A percentile compares a stretch with the other conserved stretches of the same genome.
Evolutionary conservation across 129 eudicot species (phyloP).

Genomic region (Glebionis coronaria): DNA sequence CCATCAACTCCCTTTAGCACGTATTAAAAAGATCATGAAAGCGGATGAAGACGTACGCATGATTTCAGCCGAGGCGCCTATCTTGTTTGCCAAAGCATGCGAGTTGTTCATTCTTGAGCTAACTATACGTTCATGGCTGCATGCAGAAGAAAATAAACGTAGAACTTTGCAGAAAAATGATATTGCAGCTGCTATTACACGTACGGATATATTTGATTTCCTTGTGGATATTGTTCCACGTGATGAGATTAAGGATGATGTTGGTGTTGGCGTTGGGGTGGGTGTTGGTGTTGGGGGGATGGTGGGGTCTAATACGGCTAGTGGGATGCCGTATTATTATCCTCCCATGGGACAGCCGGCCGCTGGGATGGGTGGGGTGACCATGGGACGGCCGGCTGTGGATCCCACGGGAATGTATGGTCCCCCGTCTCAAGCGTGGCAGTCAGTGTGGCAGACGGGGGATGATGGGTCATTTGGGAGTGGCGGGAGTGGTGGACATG

Average conservation of each 20-base stretch:
- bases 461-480: conserved; percentile 72
- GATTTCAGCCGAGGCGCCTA: conserved; percentile 92
- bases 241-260: conserved; percentile 76
- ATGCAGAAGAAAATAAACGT: conserved; percentile 86
- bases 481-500: conserved; percentile 46
- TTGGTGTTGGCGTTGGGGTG: conserved; percentile 25
- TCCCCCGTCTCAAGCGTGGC: conserved; percentile 86
- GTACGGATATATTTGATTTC: conserved; percentile 81
- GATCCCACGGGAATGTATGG: conserved; percentile 51
- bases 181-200: conserved; percentile 75
- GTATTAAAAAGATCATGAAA: conserved; percentile 73
- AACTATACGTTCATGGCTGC: conserved; percentile 83
- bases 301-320: conserved; percentile 37
- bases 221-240: conserved; percentile 81
- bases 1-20: conserved; percentile 79
- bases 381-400: conserved; percentile 53
- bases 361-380: conserved; percentile 28
- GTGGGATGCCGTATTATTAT: conserved; percentile 71
- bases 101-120: conserved; percentile 81
- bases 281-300: conserved; percentile 34
- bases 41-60: conserved; percentile 79
- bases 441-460: conserved; percentile 73
- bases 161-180: conserved; percentile 80
- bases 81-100: conserved; percentile 80
- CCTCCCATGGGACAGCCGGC: conserved; percentile 69